phyloP scores from a whole-genome alignment of 179 eudicot genomes.

The Dionaea muscipula region DNA sequence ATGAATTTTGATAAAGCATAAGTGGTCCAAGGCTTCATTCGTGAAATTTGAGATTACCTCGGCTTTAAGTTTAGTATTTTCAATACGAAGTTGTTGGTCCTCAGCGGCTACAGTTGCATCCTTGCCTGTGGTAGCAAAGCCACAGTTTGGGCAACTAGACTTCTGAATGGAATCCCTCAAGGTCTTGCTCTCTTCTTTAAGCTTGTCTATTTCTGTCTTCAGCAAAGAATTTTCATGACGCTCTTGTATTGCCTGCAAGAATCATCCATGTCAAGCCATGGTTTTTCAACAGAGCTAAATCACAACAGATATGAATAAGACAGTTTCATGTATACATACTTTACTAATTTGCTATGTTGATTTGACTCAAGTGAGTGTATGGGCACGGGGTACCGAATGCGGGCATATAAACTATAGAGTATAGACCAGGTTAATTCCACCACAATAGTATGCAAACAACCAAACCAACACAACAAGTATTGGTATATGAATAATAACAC shows the following conservation, averaged over 20 bases:
- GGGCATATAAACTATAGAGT: too few relatives aligned
- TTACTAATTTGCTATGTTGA: too few relatives aligned
- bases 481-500: too few relatives aligned
- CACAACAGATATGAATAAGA: too few relatives aligned
- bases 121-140: slow-evolving; percentile 40
- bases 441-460: too few relatives aligned
- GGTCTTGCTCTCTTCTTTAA: slow-evolving; percentile 60
- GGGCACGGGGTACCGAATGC: too few relatives aligned
- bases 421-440: too few relatives aligned
- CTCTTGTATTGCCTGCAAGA: slow-evolving; percentile 82
- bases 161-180: slow-evolving; percentile 51
- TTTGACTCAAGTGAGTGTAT: too few relatives aligned
- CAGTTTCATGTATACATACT: too few relatives aligned
- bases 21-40: too few relatives aligned
- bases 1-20: too few relatives aligned
- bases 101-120: slow-evolving; percentile 28
- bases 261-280: not conserved
- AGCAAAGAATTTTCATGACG: slow-evolving; percentile 85
- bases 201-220: slow-evolving; percentile 74
- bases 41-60: slow-evolving; percentile 43
- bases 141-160: slow-evolving; percentile 64
- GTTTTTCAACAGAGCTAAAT: not conserved
- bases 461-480: too few relatives aligned
- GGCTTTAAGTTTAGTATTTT: slow-evolving; percentile 76
- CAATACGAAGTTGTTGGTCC: slow-evolving; percentile 66